These are phyloP conservation scores for Incumbomyces lentus DNA, from an alignment of 2,329 filamentous ascomycete genomes.

Conservation along the genomic window DNA sequence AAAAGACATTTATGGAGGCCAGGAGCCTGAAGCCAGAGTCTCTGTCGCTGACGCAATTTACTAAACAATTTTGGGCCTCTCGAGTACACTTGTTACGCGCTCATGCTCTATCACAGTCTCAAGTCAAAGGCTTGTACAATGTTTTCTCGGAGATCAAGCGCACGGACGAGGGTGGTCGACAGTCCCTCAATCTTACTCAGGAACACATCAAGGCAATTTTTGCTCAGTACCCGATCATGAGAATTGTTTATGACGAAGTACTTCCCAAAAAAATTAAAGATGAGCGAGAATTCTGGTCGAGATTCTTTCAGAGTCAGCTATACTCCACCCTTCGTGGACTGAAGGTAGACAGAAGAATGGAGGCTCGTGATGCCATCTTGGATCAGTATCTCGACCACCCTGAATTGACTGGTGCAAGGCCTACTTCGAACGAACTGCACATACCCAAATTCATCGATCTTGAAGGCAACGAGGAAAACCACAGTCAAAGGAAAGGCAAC, in stretches of 20 bases:
- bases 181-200: slow-evolving; percentile 73
- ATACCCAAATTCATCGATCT: slow-evolving; percentile 87
- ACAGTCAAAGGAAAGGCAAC: slow-evolving; percentile 79
- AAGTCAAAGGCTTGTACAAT: slow-evolving; percentile 85
- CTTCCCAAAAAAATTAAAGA: slow-evolving; percentile 59
- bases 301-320: slow-evolving; percentile 83
- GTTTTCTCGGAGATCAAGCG: slow-evolving; percentile 84
- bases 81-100: slow-evolving; percentile 75
- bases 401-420: slow-evolving; percentile 42
- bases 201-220: slow-evolving; percentile 93
- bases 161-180: slow-evolving; percentile 60
- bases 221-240: slow-evolving; percentile 81
- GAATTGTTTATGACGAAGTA: slow-evolving; percentile 84
- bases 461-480: slow-evolving; percentile 88
- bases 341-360: slow-evolving; percentile 60
- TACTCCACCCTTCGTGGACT: slow-evolving; percentile 89
- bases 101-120: slow-evolving; percentile 77
- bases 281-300: slow-evolving; percentile 79
- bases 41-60: slow-evolving; percentile 71
- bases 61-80: slow-evolving; percentile 88
- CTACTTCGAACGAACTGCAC: slow-evolving; percentile 44
- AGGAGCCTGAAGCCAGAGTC: slow-evolving; percentile 72
- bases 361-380: slow-evolving; percentile 66
- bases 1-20: slow-evolving; percentile 79
- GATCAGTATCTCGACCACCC: slow-evolving; percentile 64